Conservation (phyloP, 495 filamentous ascomycete species). For the Hypoxylon crocopeplum region DNA sequence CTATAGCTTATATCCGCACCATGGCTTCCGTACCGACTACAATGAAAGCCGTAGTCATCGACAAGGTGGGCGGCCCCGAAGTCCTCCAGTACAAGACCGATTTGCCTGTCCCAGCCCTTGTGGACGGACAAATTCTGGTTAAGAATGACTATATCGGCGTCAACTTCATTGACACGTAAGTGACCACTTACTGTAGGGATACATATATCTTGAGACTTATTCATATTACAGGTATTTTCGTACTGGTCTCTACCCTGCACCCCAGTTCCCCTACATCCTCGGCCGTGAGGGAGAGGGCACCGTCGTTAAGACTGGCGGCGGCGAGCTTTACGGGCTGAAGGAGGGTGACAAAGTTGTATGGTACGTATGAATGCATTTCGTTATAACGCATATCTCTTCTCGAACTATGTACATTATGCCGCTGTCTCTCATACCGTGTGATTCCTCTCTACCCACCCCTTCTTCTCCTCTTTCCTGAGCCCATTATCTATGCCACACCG, state of each 20-base stretch:
- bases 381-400: conserved; percentile 6
- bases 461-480: too few species aligned
- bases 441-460: too few species aligned
- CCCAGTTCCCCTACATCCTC: conserved; percentile 75
- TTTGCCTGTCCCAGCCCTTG: conserved; percentile 74
- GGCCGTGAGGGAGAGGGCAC: conserved; percentile 77
- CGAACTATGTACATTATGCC: too few species aligned
- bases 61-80: conserved; percentile 78
- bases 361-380: conserved; percentile 12
- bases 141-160: conserved; percentile 86
- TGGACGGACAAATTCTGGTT: conserved; percentile 77
- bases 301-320: conserved; percentile 45
- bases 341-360: conserved; percentile 74
- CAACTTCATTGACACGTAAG: conserved; percentile 85
- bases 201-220: neutral
- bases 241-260: conserved; percentile 78
- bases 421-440: too few species aligned
- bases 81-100: conserved; percentile 78
- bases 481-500: neutral
- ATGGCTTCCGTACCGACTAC: conserved; percentile 58
- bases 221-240: conserved; percentile 73
- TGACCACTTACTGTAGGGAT: neutral
- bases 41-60: conserved; percentile 79
- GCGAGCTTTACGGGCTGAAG: conserved; percentile 53
- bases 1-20: conserved; percentile 8